Base-by-base conservation (phyloP, 164 flowering plant species). In the Buxus sempervirens region DNA sequence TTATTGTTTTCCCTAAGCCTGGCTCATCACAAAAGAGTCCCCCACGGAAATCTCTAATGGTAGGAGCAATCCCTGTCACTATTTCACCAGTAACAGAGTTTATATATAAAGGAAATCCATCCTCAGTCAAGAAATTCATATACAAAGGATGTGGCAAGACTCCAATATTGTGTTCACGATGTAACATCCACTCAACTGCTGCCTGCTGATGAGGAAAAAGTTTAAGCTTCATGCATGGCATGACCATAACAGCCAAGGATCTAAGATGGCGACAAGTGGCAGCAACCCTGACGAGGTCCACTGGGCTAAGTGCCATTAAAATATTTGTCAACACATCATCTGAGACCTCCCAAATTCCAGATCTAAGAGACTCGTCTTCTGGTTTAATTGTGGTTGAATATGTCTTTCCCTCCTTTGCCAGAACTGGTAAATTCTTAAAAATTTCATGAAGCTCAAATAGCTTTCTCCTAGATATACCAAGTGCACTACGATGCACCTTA, bases 21-120 rank as follows among this genome's bases (percentile, higher is more conserved):
- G 98, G 98, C 76, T 95, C 98, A 81, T 95, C 98, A 77, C 98
- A 95, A 76, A 95, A 95, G 92, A 95, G 82, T 63, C 98, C 98
- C 48, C 98, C 98, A 76, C 73, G 84, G 60, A 92, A 95, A 78
- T 95, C 98, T 73, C 54, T 84, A n/a, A 89, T 63, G 5, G 82
- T 83, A 20, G 98, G 97, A 75, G 77, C 81, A 26, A 58, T 22
- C 57, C 86, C 92, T 61, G 86, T 76, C 36, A 76, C 75, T 70
- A 90, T 81, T 79, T 90, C 84, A 63, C 98, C 98, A 73, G 96
- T 82, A 68, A 90, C 84, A 54, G 73, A 27, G 75, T 87, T 85
- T 24, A 94, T 67, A 81, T 72, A 79, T 71, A 90, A 85, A 59
- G 72, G 63, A 75, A 88, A 85, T 16, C 97, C 96, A 80, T 92